Evolutionary conservation across 176 grass and related monocot species (phyloP).

Genomic region (Dactylis glomerata): DNA sequence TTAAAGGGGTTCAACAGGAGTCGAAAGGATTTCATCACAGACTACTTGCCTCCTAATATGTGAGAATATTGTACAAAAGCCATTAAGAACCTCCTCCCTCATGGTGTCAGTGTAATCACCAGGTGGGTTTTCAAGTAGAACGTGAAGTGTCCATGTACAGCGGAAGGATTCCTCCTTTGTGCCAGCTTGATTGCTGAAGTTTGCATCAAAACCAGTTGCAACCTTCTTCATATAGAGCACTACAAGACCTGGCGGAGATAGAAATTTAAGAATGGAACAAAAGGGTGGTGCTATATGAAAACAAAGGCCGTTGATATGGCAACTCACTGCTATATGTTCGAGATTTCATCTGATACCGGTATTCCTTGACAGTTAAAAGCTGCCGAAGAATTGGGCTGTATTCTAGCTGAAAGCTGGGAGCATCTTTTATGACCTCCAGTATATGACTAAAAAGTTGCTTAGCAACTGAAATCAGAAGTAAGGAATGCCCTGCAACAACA

Average conservation of each 20-base stretch:
- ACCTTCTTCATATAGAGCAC: slow-evolving; percentile 52
- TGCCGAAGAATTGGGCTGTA: slow-evolving; percentile 69
- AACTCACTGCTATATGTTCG: slow-evolving; percentile 66
- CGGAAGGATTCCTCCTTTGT: slow-evolving; percentile 84
- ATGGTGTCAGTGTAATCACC: slow-evolving; percentile 74
- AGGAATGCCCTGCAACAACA: slow-evolving; percentile 52
- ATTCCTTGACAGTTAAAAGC: slow-evolving; percentile 66
- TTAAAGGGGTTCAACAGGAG: slow-evolving; percentile 4
- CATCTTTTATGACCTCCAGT: slow-evolving; percentile 69
- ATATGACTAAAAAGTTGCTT: slow-evolving; percentile 81
- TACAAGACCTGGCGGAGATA: slow-evolving; percentile 45
- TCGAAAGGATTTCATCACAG: neutral
- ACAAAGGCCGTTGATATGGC: neutral
- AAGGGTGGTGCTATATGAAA: neutral
- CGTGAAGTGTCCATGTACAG: slow-evolving; percentile 58
- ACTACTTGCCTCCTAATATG: slow-evolving; percentile 48
- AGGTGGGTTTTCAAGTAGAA: slow-evolving; percentile 84
- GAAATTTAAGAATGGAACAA: slow-evolving; percentile 1
- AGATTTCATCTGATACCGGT: slow-evolving; percentile 75
- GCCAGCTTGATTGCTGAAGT: slow-evolving; percentile 42
- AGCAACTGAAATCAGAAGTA: slow-evolving; percentile 56
- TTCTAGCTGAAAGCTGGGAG: slow-evolving; percentile 61
- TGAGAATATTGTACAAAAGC: slow-evolving; percentile 60
- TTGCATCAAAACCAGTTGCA: slow-evolving; percentile 35
- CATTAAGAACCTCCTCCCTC: slow-evolving; percentile 62